Evolutionary conservation across 2,329 filamentous ascomycete species (phyloP).

Genomic region (Aspergillus eucalypticola): DNA sequence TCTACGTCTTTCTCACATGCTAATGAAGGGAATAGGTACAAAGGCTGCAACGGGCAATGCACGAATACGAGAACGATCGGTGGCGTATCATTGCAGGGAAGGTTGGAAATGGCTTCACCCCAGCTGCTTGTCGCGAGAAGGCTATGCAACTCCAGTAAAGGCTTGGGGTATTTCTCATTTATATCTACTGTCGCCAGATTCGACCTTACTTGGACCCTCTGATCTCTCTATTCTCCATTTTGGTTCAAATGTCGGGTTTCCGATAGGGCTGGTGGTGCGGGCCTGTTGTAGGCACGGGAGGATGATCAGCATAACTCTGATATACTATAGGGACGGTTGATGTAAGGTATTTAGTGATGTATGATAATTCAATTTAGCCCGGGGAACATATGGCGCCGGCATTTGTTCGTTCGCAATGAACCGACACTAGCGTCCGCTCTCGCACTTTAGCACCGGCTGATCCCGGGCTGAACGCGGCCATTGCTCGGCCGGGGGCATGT

Average conservation of each 20-base stretch:
- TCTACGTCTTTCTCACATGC: constrained; percentile 3
- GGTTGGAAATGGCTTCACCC: constrained; percentile 85
- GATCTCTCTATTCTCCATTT: constrained; percentile 1
- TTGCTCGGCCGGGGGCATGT: neutral
- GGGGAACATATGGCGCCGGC: constrained; percentile 4
- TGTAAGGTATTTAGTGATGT: constrained; percentile 17
- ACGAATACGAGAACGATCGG: constrained; percentile 63
- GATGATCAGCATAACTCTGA: constrained; percentile 12
- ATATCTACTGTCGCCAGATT: constrained; percentile 3
- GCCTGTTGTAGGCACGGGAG: constrained; percentile 12
- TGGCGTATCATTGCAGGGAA: constrained; percentile 92
- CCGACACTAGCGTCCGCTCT: constrained; percentile 5
- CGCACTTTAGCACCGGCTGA: neutral
- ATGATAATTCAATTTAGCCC: constrained; percentile 17
- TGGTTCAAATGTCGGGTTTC: neutral
- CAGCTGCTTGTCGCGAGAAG: constrained; percentile 81
- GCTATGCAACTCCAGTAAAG: constrained; percentile 49
- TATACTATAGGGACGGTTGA: constrained; percentile 16
- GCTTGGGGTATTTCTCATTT: constrained; percentile 4
- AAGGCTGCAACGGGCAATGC: constrained; percentile 41
- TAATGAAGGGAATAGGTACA: constrained; percentile 33
- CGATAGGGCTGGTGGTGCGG: constrained; percentile 6
- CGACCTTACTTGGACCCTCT: constrained; percentile 6
- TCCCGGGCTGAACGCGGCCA: neutral
- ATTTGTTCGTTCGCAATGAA: constrained; percentile 1